Base-by-base conservation (phyloP, 768 basidiomycete genomes). In the Tephrocybe sp. region DNA sequence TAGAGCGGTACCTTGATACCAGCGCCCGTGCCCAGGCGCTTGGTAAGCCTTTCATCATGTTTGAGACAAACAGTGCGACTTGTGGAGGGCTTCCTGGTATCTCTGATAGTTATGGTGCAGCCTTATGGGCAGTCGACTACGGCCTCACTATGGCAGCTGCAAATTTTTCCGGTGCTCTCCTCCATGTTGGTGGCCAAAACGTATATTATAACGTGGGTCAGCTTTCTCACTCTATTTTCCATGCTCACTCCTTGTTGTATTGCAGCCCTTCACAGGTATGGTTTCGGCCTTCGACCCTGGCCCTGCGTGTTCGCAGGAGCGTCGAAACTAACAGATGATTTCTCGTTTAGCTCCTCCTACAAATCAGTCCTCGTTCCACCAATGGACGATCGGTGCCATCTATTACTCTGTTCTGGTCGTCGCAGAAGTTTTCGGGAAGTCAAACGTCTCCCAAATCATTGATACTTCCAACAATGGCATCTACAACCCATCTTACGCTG, bases 341-440 rank as follows among this genome's bases (percentile, higher is more conserved):
- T 3, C 8, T 28, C 12, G 38, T 33, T 21, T 25, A 71, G 71
- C 77, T 1, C 74, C 78, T 1, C 77, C 78, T 4, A 75, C 73
- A 2, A 86, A 84, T 57, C 73, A 82, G 54, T 77, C 82, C 0
- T 58, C 70, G 0, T 80, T 73, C 64, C 76, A 77, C 55, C 71
- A 86, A 65, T 91, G 88, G 88, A 86, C 86, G 2, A 74, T 87
- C 34, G 87, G 87, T 3, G 79, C 86, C 0, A 67, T 86, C 39
- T 90, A 88, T 69, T 93, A 92, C 65, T 76, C 89, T 0, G 75
- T 84, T 3, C 71, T 93, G 20, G 74, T 85, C 53, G 72, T 88
- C 36, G 80, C 90, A 2, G 90, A 93, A 66, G 74, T 78, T 2
- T 73, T 93, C 26, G 89, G 88, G 12, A 71, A 75, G 37, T 77